These are phyloP conservation scores for Clausena lansium DNA, from an alignment of 345 rosid species.

Conservation along the genomic window DNA sequence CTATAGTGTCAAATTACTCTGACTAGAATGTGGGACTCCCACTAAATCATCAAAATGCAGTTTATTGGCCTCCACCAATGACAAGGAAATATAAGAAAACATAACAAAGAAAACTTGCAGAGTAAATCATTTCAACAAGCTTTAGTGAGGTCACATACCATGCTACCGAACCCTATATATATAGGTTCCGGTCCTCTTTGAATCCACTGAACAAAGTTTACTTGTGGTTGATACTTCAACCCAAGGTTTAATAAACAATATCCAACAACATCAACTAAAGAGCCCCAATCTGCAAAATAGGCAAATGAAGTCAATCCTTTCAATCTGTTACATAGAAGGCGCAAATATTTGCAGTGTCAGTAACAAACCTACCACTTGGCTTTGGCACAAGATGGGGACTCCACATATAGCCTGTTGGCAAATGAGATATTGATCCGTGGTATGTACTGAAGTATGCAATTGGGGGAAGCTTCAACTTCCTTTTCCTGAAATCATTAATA, in stretches of 20 bases:
- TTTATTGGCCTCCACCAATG: neutral
- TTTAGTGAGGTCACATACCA: slow-evolving; percentile 48
- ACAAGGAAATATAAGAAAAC: neutral
- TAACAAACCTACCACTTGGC: slow-evolving; percentile 66
- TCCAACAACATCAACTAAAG: slow-evolving; percentile 92
- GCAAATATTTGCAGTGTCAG: slow-evolving; percentile 3
- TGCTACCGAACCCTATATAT: slow-evolving; percentile 98
- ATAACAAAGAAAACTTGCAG: neutral
- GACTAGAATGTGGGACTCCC: neutral
- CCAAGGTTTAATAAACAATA: slow-evolving; percentile 92
- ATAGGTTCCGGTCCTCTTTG: slow-evolving; percentile 71
- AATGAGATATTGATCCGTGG: slow-evolving; percentile 90
- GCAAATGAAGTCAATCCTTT: slow-evolving; percentile 15
- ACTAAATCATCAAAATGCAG: slow-evolving; percentile 2
- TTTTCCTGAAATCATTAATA: slow-evolving; percentile 89
- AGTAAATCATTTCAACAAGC: neutral
- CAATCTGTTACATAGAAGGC: neutral
- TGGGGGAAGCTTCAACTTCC: slow-evolving; percentile 78
- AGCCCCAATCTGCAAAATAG: slow-evolving; percentile 84
- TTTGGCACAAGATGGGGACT: slow-evolving; percentile 96
- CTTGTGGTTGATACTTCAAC: slow-evolving; percentile 67
- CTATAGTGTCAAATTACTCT: neutral
- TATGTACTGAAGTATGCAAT: slow-evolving; percentile 95
- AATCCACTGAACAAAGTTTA: slow-evolving; percentile 74
- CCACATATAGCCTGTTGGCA: slow-evolving; percentile 99